These are phyloP conservation scores for Grosmannia clavigera DNA, from an alignment of 2,329 filamentous ascomycete genomes.

Conservation along the genomic window DNA sequence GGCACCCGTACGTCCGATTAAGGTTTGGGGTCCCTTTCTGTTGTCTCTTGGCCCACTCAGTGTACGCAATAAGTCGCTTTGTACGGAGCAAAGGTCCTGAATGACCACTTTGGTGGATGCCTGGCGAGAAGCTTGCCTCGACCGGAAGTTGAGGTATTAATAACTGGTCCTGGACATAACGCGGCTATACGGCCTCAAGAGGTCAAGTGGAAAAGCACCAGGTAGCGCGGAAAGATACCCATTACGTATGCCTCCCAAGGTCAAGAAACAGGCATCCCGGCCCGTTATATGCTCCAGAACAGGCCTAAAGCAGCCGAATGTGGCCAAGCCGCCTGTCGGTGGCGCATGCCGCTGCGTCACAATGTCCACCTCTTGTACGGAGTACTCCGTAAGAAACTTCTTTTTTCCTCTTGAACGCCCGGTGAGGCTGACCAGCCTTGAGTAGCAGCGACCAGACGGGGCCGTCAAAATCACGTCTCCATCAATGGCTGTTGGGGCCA, in stretches of 20 bases:
- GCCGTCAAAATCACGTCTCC: not conserved
- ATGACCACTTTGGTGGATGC: not conserved
- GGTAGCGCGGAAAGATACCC: not conserved
- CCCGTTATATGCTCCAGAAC: not conserved
- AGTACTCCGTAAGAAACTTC: not conserved
- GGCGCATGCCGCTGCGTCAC: not conserved
- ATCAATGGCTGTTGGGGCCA: not conserved
- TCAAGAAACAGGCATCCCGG: not conserved
- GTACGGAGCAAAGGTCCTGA: not conserved
- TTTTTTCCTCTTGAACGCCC: not conserved
- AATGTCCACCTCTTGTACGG: not conserved
- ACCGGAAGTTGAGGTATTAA: too few relatives aligned
- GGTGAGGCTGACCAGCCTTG: conserved; percentile 5
- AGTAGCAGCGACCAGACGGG: not conserved
- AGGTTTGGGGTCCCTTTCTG: not conserved
- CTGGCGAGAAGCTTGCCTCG: not conserved
- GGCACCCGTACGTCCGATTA: conserved; percentile 1
- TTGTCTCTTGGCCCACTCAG: not conserved
- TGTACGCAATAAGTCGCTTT: not conserved
- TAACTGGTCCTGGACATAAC: too few relatives aligned
- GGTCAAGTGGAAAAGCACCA: too few relatives aligned
- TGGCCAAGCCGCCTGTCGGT: not conserved
- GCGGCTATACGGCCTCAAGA: too few relatives aligned
- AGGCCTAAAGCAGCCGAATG: not conserved
- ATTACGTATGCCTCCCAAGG: not conserved